Base-by-base conservation (phyloP, 495 filamentous ascomycete species). In the Trichoderma gamsii region DNA sequence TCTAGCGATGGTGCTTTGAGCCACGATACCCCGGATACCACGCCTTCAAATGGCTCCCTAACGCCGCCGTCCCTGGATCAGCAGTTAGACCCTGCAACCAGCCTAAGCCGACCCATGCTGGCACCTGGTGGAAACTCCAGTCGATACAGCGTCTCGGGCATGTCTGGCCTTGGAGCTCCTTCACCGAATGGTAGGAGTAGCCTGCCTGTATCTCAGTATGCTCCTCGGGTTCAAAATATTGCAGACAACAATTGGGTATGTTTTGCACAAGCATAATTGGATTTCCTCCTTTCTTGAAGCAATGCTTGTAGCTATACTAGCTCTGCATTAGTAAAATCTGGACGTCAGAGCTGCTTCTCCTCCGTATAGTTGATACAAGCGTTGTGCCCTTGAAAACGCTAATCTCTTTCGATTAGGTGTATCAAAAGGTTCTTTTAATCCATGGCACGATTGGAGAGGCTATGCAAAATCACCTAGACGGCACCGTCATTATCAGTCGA, bases 371-470 rank as follows among this genome's bases (percentile, higher is more conserved):
- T 15, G 59, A 23, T 38, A 38, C 8, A 38, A 35, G 61, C 21
- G 63, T 21, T 65, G 18, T 52, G 27, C 15, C 51, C 18, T 27
- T 32, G n/a, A 49, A 27, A 29, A 51, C 41, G 35, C 63, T 65
- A 32, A 65, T 43, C 4, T 35, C 21, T 9, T 41, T 9, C 32
- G 59, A 67, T 63, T 70, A 96, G 92, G 91, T 93, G 29, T 88
- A 95, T 73, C 93, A 97, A 80, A 96, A 96, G 73, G 86, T 95
- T 16, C 81, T 97, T 7, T 83, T 93, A 43, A 82, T 96, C 25
- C 87, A 88, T 69, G 93, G 93, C 35, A 87, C 90, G 56, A 88
- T 93, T 66, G 91, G 89, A 66, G 91, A 96, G 70, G 83, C 88
- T 7, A 75, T 83, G 41, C 84, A 89, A 68, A 87, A 85, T 71